Conservation (phyloP, 1,284 basidiomycete genomes). For the Pisolithus thermaeus region DNA sequence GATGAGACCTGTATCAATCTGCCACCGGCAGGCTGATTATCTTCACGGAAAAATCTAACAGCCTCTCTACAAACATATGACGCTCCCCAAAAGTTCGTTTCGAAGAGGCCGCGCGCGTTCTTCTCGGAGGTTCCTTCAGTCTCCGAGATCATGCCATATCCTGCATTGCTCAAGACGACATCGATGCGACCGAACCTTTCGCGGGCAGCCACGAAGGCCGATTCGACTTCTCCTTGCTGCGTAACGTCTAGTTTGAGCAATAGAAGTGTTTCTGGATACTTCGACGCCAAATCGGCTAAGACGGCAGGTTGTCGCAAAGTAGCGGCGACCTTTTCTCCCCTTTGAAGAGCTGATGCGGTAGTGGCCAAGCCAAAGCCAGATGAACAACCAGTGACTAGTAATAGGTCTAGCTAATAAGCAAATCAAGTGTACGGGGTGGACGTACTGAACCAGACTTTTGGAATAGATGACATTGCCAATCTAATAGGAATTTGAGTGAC, state of each 20-base stretch:
- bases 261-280: conserved; percentile 27
- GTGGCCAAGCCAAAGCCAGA: conserved; percentile 20
- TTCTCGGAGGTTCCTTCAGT: conserved; percentile 15
- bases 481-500: too few relatives aligned
- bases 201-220: conserved; percentile 28
- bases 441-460: too few relatives aligned
- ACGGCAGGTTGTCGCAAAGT: conserved; percentile 27
- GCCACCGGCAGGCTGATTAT: conserved; percentile 19
- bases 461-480: too few relatives aligned
- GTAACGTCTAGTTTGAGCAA: conserved; percentile 36
- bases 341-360: conserved; percentile 17
- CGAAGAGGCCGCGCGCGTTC: conserved; percentile 25
- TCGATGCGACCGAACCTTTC: conserved; percentile 35
- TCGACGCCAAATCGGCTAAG: conserved; percentile 22
- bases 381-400: conserved; percentile 20
- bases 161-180: conserved; percentile 42
- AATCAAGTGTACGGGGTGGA: too few relatives aligned
- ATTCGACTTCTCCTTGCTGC: conserved; percentile 18
- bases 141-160: conserved; percentile 7
- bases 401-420: background rate
- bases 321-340: conserved; percentile 30
- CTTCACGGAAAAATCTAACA: conserved; percentile 21
- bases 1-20: conserved; percentile 22
- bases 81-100: conserved; percentile 34
- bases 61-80: conserved; percentile 25